A percentile compares a stretch with the other conserved stretches of the same genome.
Conservation (phyloP, 208 protist genomes). For the Giardia duodenalis region DNA sequence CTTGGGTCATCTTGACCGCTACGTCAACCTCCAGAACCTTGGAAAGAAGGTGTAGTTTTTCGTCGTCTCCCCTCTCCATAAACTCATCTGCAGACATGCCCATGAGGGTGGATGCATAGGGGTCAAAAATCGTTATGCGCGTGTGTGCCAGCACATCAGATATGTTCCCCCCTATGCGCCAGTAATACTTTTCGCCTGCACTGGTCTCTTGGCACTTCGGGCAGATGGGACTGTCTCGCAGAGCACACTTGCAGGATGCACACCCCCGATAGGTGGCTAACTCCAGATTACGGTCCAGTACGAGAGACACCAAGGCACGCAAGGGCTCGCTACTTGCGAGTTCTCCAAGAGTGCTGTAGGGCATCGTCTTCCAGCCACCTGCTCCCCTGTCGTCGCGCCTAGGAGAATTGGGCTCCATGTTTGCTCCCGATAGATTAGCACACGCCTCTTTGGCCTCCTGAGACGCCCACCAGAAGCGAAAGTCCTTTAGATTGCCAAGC, state of each 20-base stretch:
- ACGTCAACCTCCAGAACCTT: neutral
- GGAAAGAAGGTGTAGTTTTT: neutral
- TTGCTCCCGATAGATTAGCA: neutral
- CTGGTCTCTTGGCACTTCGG: neutral
- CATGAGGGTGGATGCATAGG: neutral
- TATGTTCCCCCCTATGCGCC: neutral
- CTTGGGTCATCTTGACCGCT: neutral
- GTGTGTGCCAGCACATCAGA: neutral
- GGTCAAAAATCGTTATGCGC: neutral
- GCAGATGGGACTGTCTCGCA: neutral
- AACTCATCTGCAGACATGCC: neutral
- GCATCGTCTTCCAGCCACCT: neutral
- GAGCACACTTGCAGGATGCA: neutral
- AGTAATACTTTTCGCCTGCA: neutral
- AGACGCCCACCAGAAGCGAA: neutral
- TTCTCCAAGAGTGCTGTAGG: neutral
- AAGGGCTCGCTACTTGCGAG: neutral
- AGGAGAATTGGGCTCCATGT: neutral
- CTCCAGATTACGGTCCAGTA: neutral
- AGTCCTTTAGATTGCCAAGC: neutral
- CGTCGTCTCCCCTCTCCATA: neutral
- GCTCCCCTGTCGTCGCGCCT: neutral
- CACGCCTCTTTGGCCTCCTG: neutral
- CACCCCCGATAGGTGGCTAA: neutral
- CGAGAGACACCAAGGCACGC: neutral